Conservation (phyloP, 805 yeast species). For the Phaffomyces antillensis region DNA sequence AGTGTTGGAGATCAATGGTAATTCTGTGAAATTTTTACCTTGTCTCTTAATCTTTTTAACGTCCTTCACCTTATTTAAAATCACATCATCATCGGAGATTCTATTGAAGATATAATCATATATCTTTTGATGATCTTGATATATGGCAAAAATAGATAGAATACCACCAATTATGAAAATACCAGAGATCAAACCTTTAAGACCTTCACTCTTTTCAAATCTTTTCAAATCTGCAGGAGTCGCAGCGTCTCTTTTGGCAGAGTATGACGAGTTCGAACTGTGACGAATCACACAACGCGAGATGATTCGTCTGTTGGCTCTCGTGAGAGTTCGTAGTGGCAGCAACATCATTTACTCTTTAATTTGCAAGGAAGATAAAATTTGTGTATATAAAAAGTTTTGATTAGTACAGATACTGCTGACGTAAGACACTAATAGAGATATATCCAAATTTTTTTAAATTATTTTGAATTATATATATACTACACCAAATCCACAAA, state of each 20-base stretch:
- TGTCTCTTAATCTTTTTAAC: conserved; percentile 18
- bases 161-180: conserved; percentile 8
- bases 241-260: conserved; percentile 7
- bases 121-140: conserved; percentile 5
- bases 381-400: too few species aligned
- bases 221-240: conserved; percentile 14
- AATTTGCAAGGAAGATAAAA: too few species aligned
- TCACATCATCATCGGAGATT: conserved; percentile 19
- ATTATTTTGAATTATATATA: too few species aligned
- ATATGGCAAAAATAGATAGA: conserved; percentile 1
- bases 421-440: too few species aligned
- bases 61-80: conserved; percentile 24
- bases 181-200: conserved; percentile 16
- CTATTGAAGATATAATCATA: conserved; percentile 4
- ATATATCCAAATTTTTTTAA: too few species aligned
- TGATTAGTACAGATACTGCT: too few species aligned
- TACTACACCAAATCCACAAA: background rate
- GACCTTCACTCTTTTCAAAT: conserved; percentile 13
- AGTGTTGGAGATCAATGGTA: conserved; percentile 27
- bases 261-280: conserved; percentile 3
- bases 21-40: conserved; percentile 13
- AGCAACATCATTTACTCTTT: too few species aligned
- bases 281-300: background rate
- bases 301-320: too few species aligned
- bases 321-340: too few species aligned